phyloP scores from a whole-genome alignment of 176 grass and related monocot genomes.

The Avena atlantica region DNA sequence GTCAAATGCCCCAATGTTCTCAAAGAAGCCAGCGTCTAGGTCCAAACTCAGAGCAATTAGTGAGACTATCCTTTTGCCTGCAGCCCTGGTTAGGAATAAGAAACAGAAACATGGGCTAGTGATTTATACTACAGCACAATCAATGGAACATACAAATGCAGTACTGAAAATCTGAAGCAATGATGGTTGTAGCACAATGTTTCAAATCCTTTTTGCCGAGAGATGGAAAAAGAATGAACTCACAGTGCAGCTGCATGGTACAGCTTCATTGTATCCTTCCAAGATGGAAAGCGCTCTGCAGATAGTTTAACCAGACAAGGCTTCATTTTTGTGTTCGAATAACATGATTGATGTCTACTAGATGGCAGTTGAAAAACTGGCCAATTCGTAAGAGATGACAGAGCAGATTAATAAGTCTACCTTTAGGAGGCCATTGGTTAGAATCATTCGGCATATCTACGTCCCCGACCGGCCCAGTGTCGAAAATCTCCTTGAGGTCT shows the following conservation, averaged over 20 bases:
- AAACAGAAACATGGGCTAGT: background rate
- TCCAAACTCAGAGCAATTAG: slow-evolving; percentile 79
- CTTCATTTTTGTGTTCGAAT: slow-evolving; percentile 27
- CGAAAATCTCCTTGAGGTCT: slow-evolving; percentile 75
- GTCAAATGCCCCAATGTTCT: slow-evolving; percentile 45
- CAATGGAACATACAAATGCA: background rate
- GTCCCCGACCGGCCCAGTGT: slow-evolving; percentile 55
- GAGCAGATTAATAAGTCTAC: slow-evolving; percentile 30
- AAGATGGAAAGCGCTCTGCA: slow-evolving; percentile 61
- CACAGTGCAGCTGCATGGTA: slow-evolving; percentile 58
- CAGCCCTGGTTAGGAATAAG: slow-evolving; percentile 38
- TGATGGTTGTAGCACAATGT: background rate
- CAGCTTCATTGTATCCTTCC: slow-evolving; percentile 60
- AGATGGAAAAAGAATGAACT: background rate
- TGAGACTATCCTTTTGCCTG: slow-evolving; percentile 56
- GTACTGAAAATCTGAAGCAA: background rate
- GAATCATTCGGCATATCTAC: slow-evolving; percentile 21
- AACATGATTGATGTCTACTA: slow-evolving; percentile 22
- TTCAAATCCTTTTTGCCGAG: background rate
- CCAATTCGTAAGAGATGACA: background rate
- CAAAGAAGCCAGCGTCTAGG: slow-evolving; percentile 61
- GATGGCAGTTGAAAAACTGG: background rate
- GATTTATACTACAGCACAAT: background rate
- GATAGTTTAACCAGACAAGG: slow-evolving; percentile 37
- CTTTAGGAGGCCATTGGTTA: slow-evolving; percentile 70